Evolutionary conservation across 1,284 basidiomycete species (phyloP).

Genomic region (Trametes sp.): DNA sequence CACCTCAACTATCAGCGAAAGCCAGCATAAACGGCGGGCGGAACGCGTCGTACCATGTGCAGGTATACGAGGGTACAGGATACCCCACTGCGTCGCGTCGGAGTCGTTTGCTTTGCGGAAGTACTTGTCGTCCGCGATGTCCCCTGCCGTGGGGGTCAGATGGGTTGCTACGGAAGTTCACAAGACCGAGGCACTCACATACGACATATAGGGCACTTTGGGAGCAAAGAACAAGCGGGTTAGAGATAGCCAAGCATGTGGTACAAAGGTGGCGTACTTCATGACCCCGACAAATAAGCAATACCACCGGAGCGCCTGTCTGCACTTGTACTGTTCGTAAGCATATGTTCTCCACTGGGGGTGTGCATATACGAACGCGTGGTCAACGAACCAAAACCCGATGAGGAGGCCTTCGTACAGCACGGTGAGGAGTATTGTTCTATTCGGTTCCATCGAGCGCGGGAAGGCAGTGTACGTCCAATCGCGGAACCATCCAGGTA

Average conservation of each 20-base stretch:
- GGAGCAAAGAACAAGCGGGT: slow-evolving; percentile 11
- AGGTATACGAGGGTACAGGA: slow-evolving; percentile 70
- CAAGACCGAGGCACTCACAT: slow-evolving; percentile 68
- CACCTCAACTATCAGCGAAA: background rate
- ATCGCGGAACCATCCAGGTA: background rate
- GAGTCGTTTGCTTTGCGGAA: slow-evolving; percentile 88
- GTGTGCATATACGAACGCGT: slow-evolving; percentile 60
- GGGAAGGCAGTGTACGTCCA: slow-evolving; percentile 5
- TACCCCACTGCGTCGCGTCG: slow-evolving; percentile 78
- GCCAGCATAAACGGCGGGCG: too few relatives aligned
- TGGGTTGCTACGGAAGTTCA: too few relatives aligned
- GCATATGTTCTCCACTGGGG: slow-evolving; percentile 2
- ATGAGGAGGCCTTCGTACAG: slow-evolving; percentile 79
- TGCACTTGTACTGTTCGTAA: slow-evolving; percentile 37
- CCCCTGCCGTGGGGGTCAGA: slow-evolving; percentile 59
- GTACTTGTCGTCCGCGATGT: slow-evolving; percentile 84
- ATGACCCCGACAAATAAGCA: slow-evolving; percentile 83
- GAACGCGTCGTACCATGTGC: slow-evolving; percentile 62
- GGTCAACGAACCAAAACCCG: slow-evolving; percentile 87
- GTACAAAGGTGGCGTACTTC: slow-evolving; percentile 67
- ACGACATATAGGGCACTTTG: slow-evolving; percentile 76
- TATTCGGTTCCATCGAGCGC: slow-evolving; percentile 39
- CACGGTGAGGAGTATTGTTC: slow-evolving; percentile 79
- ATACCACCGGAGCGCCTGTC: slow-evolving; percentile 78
- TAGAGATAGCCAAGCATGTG: too few relatives aligned